A percentile compares a stretch with the other conserved stretches of the same genome.
phyloP scores from a whole-genome alignment of 805 yeast species.

The Brettanomyces bruxellensis region DNA sequence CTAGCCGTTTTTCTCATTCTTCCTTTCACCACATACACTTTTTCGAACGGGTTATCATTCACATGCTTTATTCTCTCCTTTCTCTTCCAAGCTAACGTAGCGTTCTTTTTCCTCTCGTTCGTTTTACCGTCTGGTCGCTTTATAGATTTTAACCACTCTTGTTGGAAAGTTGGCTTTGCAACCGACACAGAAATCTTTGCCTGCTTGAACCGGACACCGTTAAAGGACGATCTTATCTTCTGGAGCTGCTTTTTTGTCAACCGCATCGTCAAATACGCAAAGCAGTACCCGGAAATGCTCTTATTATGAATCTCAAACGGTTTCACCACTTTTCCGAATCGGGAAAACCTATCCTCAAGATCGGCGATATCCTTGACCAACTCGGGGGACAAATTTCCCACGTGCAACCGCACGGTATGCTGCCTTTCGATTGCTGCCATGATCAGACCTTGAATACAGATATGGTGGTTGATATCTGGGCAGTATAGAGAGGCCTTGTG shows the following conservation, averaged over 20 bases:
- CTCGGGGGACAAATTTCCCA: conserved; percentile 56
- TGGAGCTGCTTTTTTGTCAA: conserved; percentile 35
- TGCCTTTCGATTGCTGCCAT: neutral
- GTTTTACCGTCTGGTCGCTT: conserved; percentile 29
- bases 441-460: neutral
- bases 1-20: conserved; percentile 52
- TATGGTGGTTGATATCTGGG: no score
- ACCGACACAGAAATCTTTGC: conserved; percentile 47
- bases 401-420: conserved; percentile 32
- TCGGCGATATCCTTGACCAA: conserved; percentile 37
- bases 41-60: conserved; percentile 26
- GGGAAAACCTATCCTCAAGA: conserved; percentile 46
- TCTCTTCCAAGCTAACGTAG: conserved; percentile 27
- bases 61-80: conserved; percentile 36
- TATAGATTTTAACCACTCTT: conserved; percentile 37
- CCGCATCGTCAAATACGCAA: conserved; percentile 61
- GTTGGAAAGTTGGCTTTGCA: conserved; percentile 51
- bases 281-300: conserved; percentile 43
- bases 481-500: no score
- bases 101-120: conserved; percentile 22
- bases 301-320: conserved; percentile 47
- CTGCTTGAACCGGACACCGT: conserved; percentile 74
- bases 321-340: conserved; percentile 47
- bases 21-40: conserved; percentile 32
- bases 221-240: conserved; percentile 45